A percentile compares a stretch with the other conserved stretches of the same genome.
These are phyloP conservation scores for Cyberlindnera mycetangii DNA, from an alignment of 805 yeast species.

Conservation along the genomic window DNA sequence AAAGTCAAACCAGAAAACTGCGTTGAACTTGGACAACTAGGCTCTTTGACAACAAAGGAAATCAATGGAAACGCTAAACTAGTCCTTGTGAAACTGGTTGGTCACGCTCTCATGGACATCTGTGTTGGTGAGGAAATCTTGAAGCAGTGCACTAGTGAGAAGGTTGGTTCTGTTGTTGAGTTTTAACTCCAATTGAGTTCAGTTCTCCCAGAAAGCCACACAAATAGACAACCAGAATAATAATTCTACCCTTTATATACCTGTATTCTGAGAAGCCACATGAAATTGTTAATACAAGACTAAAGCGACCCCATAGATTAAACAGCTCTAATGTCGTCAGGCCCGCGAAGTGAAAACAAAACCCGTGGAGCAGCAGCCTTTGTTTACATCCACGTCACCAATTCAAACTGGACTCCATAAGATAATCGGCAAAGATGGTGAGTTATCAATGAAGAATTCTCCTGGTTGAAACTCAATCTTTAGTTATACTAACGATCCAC, in stretches of 20 bases:
- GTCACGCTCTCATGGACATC: constrained; percentile 63
- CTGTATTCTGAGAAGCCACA: too few relatives aligned
- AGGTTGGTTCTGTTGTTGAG: constrained; percentile 32
- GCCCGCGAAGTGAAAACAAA: not conserved
- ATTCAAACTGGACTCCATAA: too few relatives aligned
- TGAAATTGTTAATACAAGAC: too few relatives aligned
- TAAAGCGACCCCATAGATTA: too few relatives aligned
- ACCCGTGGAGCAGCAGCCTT: not conserved
- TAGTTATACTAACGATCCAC: not conserved
- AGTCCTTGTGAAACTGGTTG: constrained; percentile 54
- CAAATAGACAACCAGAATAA: too few relatives aligned
- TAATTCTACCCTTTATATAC: too few relatives aligned
- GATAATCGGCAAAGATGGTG: not conserved
- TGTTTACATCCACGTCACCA: not conserved
- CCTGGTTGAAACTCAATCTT: too few relatives aligned
- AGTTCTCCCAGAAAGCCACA: too few relatives aligned
- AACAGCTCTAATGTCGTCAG: not conserved
- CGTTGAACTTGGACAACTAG: constrained; percentile 45
- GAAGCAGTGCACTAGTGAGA: constrained; percentile 25
- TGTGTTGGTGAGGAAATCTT: constrained; percentile 46
- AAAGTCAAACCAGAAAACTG: constrained; percentile 37
- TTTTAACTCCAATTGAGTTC: constrained; percentile 5
- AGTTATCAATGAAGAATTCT: not conserved
- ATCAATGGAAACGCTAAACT: constrained; percentile 29
- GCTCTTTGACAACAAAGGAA: constrained; percentile 5